A percentile compares a stretch with the other conserved stretches of the same genome.
These are phyloP conservation scores for Yamadazyma nakazawae DNA, from an alignment of 805 yeast species.

Conservation along the genomic window DNA sequence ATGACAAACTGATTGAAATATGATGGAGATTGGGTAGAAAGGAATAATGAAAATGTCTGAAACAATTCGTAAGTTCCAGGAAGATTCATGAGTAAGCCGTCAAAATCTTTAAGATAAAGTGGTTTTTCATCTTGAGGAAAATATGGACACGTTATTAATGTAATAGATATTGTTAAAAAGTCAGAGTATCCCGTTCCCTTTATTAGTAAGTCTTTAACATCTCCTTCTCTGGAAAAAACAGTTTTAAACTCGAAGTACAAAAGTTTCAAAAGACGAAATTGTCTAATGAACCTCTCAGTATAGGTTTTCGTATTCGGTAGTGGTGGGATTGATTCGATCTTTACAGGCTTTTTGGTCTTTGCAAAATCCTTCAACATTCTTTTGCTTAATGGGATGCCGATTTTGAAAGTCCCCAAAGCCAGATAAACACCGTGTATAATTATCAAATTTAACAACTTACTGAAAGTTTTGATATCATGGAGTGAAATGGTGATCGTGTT, in stretches of 20 bases:
- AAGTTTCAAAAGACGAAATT: constrained; percentile 23
- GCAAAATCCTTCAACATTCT: constrained; percentile 53
- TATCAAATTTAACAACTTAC: constrained; percentile 58
- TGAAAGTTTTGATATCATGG: constrained; percentile 78
- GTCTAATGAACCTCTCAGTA: constrained; percentile 16
- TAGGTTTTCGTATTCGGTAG: constrained; percentile 8
- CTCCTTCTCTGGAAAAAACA: constrained; percentile 42
- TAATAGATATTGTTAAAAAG: constrained; percentile 47
- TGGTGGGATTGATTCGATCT: constrained; percentile 17
- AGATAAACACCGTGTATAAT: constrained; percentile 73
- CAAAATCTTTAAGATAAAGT: constrained; percentile 13
- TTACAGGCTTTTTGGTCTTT: constrained; percentile 22
- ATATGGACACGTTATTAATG: constrained; percentile 37
- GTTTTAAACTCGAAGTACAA: constrained; percentile 26
- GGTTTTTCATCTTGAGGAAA: constrained; percentile 16
- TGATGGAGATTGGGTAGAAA: constrained; percentile 47
- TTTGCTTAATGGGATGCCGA: constrained; percentile 64
- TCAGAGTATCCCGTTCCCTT: constrained; percentile 71
- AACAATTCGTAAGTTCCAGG: constrained; percentile 70
- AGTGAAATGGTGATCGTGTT: constrained; percentile 63
- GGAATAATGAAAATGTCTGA: constrained; percentile 54
- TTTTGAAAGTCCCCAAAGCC: constrained; percentile 46
- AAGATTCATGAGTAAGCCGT: constrained; percentile 32
- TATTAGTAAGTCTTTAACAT: constrained; percentile 49
- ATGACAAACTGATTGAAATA: constrained; percentile 49